These are phyloP conservation scores for Rhodamnia rubescens DNA, from an alignment of 345 rosid species.

Conservation along the genomic window DNA sequence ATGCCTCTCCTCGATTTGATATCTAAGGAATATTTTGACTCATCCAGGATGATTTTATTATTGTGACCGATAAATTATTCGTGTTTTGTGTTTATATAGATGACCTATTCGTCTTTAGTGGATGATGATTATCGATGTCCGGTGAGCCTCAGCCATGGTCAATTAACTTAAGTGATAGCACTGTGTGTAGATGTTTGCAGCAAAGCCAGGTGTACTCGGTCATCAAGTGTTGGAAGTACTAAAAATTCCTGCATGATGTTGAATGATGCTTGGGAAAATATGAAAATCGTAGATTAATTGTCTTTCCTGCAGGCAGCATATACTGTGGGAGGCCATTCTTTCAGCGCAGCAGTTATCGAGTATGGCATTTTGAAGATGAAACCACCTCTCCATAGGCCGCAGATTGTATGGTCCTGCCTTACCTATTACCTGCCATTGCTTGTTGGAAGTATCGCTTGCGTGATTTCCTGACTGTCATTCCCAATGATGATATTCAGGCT, in stretches of 20 bases:
- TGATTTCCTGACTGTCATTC: background rate
- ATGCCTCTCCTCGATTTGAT: background rate
- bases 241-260: background rate
- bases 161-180: background rate
- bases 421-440: background rate
- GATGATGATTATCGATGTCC: background rate
- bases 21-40: background rate
- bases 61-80: background rate
- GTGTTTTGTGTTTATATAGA: background rate
- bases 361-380: constrained; percentile 72
- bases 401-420: constrained; percentile 37
- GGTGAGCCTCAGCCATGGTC: background rate
- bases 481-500: constrained; percentile 32
- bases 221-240: background rate
- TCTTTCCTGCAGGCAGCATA: constrained; percentile 64
- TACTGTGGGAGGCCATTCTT: constrained; percentile 87
- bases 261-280: background rate
- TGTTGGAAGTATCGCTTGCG: background rate
- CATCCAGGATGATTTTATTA: background rate
- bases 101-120: background rate
- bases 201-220: background rate
- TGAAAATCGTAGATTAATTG: background rate
- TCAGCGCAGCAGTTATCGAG: constrained; percentile 71
- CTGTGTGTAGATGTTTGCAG: background rate
- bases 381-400: constrained; percentile 80